Base-by-base conservation (phyloP, 2,329 filamentous ascomycete genomes). In the Colletotrichum aenigma region DNA sequence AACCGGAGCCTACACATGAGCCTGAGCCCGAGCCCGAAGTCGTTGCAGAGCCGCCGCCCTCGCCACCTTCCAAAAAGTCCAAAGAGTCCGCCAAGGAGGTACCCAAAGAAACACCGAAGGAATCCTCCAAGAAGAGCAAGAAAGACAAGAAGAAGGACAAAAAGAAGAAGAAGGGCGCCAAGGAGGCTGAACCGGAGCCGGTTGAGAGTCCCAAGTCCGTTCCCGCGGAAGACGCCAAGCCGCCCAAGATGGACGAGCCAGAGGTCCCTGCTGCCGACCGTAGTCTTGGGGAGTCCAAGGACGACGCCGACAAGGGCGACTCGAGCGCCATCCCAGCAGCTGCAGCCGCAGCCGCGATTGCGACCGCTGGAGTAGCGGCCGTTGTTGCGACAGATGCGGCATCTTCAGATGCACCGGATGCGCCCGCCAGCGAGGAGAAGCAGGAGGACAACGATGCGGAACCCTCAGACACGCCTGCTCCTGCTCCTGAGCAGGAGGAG, bases 111-210 rank as follows among this genome's bases (percentile, higher is more conserved):
- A 58, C 66, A 34, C 34, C 73, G 0, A 77, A 77, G 52, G 74
- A 75, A 52, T 13, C 43, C 67, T 70, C 68, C 13, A 77, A 76
- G n/a, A 71, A 73, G 38, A 70, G 69, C 26, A 74, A 74, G 64
- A 74, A 77, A n/a, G 75, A 73, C 65, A 71, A 77, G 68, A 73
- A 76, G 9, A 77, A 75, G 67, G 77, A 76, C 28, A 76, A 74
- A 32, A 76, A 76, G 58, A 76, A 76, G 58, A 77, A 66, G 61
- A 77, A 77, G 67, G 32, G 66, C 55, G 68, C 34, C 32, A 75
- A 78, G 71, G 72, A 78, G 15, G 26, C 43, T 15, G 72, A 70
- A 15, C 24, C 70, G 21, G 69, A 69, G 55, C 38, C 65, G 28
- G 34, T 28, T 13, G 61, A 72, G 32, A 70, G 58, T 43, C 55